Evolutionary conservation across 192 early-diverging fungal species (phyloP), one percentile per base, ranked within the genome.

Genomic region (Oehlia diaphana): DNA sequence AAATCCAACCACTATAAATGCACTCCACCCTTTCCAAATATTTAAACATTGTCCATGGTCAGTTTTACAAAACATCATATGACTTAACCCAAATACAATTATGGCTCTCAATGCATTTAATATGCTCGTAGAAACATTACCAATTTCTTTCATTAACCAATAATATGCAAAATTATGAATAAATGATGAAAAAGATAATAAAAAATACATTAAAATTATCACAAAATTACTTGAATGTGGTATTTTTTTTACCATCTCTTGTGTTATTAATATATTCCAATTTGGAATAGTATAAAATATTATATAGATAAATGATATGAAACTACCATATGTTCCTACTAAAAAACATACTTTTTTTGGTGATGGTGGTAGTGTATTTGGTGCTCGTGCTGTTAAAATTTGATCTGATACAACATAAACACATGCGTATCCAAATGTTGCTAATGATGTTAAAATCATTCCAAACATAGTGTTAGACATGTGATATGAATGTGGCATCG

Each of bases 31-130:
- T 76, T 89, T 91, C 81, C 86, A 89, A 44, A 83, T 68, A 73
- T 86, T 91, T 62, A 91, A 91, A 69, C 90, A 91, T 80, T 91
- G 90, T 9, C 87, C 86, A 19, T 74, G 53, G 49, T 89, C 88
- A 31, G 84, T 79, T 19, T 79, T 50, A 80, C 90, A 91, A 82
- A 86, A 91, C 78, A 88, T 84, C 8, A 83, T 82, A 78, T 91
- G 87, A 80, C 88, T 89, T 74, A 91, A 82, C 9, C 81, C 86
- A 86, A 89, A 91, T 9, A 91, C 86, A 19, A 91, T 65, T 9
- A 91, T 86, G 2, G 90, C 90, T 47, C 90, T 75, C 9, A 91
- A 44, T 16, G 86, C 85, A 77, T 91, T 87, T 70, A 91, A 72
- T 76, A 91, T 87, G 5, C 90, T 88, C 10, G 86, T 87, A 4